These are phyloP conservation scores for Cercospora beticola DNA, from an alignment of 2,329 filamentous ascomycete species.

Conservation along the genomic window DNA sequence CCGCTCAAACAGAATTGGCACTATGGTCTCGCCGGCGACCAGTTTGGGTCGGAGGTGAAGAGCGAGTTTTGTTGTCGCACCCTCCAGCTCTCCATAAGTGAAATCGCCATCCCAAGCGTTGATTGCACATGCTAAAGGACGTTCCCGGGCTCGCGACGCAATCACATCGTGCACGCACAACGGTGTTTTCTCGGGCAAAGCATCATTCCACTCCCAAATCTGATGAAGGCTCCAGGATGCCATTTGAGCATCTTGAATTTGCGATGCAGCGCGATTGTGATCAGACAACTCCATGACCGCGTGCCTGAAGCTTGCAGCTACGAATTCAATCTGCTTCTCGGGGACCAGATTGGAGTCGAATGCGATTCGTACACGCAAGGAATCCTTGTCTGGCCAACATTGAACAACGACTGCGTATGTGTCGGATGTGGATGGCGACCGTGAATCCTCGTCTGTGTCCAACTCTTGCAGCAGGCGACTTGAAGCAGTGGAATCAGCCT, in stretches of 20 bases:
- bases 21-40: neutral
- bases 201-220: neutral
- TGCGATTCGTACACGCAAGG: no score
- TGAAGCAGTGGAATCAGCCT: no score
- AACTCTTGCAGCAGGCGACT: no score
- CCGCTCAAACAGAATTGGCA: neutral
- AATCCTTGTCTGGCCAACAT: no score
- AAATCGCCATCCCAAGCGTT: neutral
- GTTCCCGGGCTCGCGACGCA: neutral
- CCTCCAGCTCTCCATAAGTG: neutral
- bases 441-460: no score
- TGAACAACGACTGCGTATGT: no score
- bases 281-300: no score
- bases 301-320: no score
- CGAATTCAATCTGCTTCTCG: no score
- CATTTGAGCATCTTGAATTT: neutral
- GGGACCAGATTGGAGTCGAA: no score
- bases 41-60: neutral
- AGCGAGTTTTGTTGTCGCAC: neutral
- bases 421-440: no score
- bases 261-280: neutral
- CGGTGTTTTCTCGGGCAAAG: neutral
- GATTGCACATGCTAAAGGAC: neutral
- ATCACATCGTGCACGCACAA: neutral
- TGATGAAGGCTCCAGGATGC: neutral